Percentiles rank a stretch among this genome's conserved stretches.
Conservation (phyloP, 257 asterid genomes). For the Haberlea rhodopensis region DNA sequence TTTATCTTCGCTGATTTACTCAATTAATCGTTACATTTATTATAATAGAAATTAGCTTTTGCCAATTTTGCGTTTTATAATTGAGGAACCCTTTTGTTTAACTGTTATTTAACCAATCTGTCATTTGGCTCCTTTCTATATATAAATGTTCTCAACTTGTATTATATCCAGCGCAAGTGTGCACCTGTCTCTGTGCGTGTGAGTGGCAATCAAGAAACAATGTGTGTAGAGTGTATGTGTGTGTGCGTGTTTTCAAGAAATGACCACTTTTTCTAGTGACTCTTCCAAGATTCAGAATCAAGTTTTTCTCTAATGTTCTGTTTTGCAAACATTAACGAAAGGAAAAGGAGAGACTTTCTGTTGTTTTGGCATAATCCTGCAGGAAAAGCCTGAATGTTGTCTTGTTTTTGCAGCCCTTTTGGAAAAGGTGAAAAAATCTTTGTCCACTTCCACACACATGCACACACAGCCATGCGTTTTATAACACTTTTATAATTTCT, state of each 20-base stretch:
- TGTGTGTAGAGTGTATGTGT: background rate
- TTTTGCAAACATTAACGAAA: background rate
- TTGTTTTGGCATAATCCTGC: conserved; percentile 21
- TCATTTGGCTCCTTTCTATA: background rate
- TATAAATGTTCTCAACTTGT: too few species aligned
- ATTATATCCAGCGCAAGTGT: too few species aligned
- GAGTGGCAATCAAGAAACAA: background rate
- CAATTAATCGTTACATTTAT: background rate
- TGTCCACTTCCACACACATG: background rate
- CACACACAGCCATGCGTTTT: background rate
- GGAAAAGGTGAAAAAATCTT: conserved; percentile 22
- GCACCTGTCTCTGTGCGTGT: background rate
- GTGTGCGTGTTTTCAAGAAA: background rate
- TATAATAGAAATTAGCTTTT: background rate
- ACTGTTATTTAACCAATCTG: background rate
- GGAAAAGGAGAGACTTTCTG: background rate
- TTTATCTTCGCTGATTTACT: conserved; percentile 64
- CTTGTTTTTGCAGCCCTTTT: conserved; percentile 22
- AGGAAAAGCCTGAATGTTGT: background rate
- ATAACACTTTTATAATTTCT: too few species aligned
- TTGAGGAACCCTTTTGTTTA: background rate
- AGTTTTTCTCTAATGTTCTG: background rate
- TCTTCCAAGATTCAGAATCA: background rate
- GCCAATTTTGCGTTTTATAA: background rate
- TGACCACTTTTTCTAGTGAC: background rate